A percentile compares a stretch with the other conserved stretches of the same genome.
Conservation (phyloP, 2,329 filamentous ascomycete genomes). For the Fusarium tanahbumbuense region DNA sequence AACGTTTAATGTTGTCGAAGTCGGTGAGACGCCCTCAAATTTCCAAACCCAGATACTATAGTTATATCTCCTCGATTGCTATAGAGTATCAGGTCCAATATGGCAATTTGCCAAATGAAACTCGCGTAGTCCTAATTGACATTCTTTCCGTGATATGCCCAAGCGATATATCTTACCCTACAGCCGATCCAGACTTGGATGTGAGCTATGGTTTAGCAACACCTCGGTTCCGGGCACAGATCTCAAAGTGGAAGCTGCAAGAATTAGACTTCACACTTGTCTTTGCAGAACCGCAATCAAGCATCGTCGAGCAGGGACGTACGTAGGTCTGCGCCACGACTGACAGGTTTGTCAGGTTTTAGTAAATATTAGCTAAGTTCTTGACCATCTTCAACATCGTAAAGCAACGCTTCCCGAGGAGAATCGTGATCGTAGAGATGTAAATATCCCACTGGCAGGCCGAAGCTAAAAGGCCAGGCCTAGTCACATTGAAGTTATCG, state of each 20-base stretch:
- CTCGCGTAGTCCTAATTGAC: neutral
- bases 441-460: neutral
- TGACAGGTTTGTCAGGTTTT: constrained; percentile 6
- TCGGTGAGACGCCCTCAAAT: neutral
- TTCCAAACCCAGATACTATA: neutral
- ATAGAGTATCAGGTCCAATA: neutral
- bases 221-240: neutral
- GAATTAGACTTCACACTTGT: constrained; percentile 16
- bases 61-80: neutral
- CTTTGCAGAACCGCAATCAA: neutral
- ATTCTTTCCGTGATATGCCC: neutral
- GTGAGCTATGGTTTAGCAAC: neutral
- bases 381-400: neutral
- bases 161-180: constrained; percentile 10
- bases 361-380: constrained; percentile 4
- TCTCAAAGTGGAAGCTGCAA: constrained; percentile 9
- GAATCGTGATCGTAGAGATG: neutral
- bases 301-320: neutral
- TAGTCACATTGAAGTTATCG: constrained; percentile 4
- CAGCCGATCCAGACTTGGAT: neutral
- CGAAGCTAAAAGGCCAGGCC: neutral
- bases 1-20: neutral
- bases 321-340: constrained; percentile 8
- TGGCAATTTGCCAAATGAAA: neutral
- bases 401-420: neutral